phyloP scores from a whole-genome alignment of 306 rosid species.

The Cicer judaicum region DNA sequence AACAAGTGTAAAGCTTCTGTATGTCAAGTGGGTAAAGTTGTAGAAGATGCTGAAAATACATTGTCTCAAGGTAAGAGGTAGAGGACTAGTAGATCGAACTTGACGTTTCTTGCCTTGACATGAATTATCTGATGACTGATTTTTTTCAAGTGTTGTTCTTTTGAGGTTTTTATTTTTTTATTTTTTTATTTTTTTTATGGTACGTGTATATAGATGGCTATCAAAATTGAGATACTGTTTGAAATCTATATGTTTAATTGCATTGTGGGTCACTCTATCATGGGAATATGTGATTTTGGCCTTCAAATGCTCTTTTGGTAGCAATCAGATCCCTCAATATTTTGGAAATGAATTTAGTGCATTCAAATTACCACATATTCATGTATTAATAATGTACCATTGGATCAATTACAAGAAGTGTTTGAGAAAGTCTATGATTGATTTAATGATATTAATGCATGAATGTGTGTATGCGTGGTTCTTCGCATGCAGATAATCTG shows the following conservation, averaged over 20 bases:
- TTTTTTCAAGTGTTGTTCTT: not conserved
- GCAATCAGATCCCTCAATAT: not conserved
- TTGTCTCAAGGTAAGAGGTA: constrained; percentile 75
- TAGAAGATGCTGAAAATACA: constrained; percentile 67
- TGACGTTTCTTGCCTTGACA: constrained; percentile 21
- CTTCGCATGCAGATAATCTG: not conserved
- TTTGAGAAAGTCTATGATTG: not conserved
- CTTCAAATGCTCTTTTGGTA: not conserved
- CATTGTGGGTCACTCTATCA: constrained; percentile 3
- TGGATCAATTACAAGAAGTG: not conserved
- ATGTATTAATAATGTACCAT: not conserved
- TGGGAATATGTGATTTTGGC: not conserved
- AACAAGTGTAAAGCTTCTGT: constrained; percentile 63
- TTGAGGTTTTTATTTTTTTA: not conserved
- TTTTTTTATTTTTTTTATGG: not conserved
- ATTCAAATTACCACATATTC: not conserved
- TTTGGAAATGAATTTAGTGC: not conserved
- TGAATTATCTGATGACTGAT: not conserved
- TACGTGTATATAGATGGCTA: not conserved
- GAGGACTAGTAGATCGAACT: constrained; percentile 29
- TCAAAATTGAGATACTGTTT: constrained; percentile 14
- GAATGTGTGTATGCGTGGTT: not conserved
- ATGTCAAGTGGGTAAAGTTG: constrained; percentile 56
- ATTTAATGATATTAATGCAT: not conserved
- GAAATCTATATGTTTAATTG: constrained; percentile 3